phyloP scores from a whole-genome alignment of 306 rosid genomes.

The Trifolium pratense region DNA sequence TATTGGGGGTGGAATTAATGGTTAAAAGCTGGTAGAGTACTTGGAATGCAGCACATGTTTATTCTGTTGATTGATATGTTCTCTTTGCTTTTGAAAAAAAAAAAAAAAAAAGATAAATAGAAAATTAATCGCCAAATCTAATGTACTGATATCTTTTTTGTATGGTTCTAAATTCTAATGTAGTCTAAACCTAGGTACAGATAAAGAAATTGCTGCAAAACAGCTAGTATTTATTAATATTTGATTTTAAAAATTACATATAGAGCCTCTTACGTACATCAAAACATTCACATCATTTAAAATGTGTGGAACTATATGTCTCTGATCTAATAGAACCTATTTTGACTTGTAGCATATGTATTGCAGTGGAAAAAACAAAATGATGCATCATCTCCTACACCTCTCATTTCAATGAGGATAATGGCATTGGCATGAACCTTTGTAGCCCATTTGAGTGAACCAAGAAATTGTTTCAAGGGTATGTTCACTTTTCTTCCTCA shows the following conservation, averaged over 20 bases:
- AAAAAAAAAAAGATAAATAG: background rate
- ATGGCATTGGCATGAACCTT: conserved; percentile 23
- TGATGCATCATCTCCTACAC: conserved; percentile 32
- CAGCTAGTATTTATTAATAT: conserved; percentile 52
- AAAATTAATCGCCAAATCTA: conserved; percentile 8
- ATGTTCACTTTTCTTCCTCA: conserved; percentile 31
- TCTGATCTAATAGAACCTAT: conserved; percentile 56
- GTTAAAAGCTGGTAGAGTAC: background rate
- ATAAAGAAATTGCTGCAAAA: conserved; percentile 45
- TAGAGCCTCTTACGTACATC: conserved; percentile 49
- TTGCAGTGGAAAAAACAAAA: conserved; percentile 44
- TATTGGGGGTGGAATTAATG: conserved; percentile 2
- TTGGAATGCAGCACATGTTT: background rate
- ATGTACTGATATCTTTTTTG: background rate
- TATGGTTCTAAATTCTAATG: background rate
- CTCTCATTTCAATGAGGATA: conserved; percentile 39
- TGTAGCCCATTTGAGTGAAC: conserved; percentile 38
- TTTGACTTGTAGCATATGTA: conserved; percentile 50
- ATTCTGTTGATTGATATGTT: background rate
- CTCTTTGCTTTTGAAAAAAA: background rate
- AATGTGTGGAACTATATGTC: conserved; percentile 50
- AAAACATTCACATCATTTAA: conserved; percentile 54
- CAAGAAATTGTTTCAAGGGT: conserved; percentile 11
- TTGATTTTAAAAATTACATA: conserved; percentile 55
- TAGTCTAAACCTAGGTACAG: conserved; percentile 5